Base-by-base conservation (phyloP, 2,329 filamentous ascomycete genomes). In the Neurospora sp. region DNA sequence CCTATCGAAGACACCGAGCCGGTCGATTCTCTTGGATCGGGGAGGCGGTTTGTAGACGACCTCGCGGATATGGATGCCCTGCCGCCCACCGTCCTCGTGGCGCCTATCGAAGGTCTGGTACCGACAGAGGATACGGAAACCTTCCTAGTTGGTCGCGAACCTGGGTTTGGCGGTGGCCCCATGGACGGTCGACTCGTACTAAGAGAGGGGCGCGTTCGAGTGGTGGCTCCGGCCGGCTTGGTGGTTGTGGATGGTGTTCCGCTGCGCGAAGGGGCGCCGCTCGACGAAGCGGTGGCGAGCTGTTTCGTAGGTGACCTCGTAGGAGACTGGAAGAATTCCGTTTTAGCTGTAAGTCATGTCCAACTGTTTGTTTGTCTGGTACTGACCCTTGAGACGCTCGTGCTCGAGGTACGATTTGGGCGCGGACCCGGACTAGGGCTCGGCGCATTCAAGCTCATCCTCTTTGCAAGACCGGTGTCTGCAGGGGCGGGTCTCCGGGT, bases 251-350 rank as follows among this genome's bases (percentile, higher is more conserved):
- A 86, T 1, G 91, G 89, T 2, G 89, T 92, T 46, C 81, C 86
- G 13, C 89, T 92, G 75, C 90, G 84, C 52, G 90, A 90, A 1
- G 84, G 86, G 1, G 84, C 82, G 5, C 84, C 79, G 74, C 86
- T 89, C 1, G 89, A 86, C 7, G 81, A 78, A 3, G 81, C 80
- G 1, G 88, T 83, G 43, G 79, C 84, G 66, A 91, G 79, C 75
- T 92, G 90, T 77, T 96, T 96, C 3, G 90, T 92, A 1, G 92
- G 92, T 1, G 91, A 94, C 76, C 92, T 94, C 0, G 87, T 90
- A 2, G 92, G 91, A 71, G 90, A 93, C 89, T 93, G 76, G 46
- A 70, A 38, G 10, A 10, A 74, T 68, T 46, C 28, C 15, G 28
- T 62, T 15, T 62, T 15, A 62, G 42, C 28, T 1, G 73, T 79